phyloP scores from a whole-genome alignment of 2,329 filamentous ascomycete species.

The Ramichloridium luteum region DNA sequence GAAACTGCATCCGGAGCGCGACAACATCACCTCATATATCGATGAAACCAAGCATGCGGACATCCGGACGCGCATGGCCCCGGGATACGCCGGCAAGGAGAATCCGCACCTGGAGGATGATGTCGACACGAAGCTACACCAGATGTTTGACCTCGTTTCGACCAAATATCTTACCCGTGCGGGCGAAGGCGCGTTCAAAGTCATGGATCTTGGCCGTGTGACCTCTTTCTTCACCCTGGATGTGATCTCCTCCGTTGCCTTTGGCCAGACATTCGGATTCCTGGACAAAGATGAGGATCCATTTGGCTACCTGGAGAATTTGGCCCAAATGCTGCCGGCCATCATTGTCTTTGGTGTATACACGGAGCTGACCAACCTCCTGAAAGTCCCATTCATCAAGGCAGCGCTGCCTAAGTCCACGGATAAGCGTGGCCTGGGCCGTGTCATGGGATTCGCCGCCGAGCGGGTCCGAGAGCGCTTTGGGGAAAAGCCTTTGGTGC shows the following conservation, averaged over 20 bases:
- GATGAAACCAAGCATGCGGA: slow-evolving; percentile 29
- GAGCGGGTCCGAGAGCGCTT: slow-evolving; percentile 37
- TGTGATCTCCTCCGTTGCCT: slow-evolving; percentile 30
- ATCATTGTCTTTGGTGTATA: slow-evolving; percentile 34
- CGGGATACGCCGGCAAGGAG: slow-evolving; percentile 30
- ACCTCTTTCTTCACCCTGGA: slow-evolving; percentile 32
- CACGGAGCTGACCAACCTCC: slow-evolving; percentile 30
- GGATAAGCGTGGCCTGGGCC: slow-evolving; percentile 32
- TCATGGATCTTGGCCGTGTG: slow-evolving; percentile 26
- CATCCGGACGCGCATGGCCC: slow-evolving; percentile 26
- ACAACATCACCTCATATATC: slow-evolving; percentile 29
- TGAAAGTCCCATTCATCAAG: slow-evolving; percentile 32
- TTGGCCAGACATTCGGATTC: slow-evolving; percentile 37
- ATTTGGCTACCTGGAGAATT: slow-evolving; percentile 37
- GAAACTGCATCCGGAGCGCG: slow-evolving; percentile 28
- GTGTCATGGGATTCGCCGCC: slow-evolving; percentile 34
- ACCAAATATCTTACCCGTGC: slow-evolving; percentile 25
- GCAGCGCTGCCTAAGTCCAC: slow-evolving; percentile 34
- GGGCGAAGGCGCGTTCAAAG: slow-evolving; percentile 20
- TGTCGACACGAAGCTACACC: slow-evolving; percentile 26
- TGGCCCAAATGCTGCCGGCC: slow-evolving; percentile 32
- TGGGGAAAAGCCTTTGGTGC: slow-evolving; percentile 30
- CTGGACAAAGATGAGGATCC: slow-evolving; percentile 38
- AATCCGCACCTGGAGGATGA: slow-evolving; percentile 26
- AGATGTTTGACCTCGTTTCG: slow-evolving; percentile 24